Percentiles rank a stretch among this genome's conserved stretches.
Evolutionary conservation across 75 land plant species (phyloP).

Genomic region (Cunninghamia lanceolata): DNA sequence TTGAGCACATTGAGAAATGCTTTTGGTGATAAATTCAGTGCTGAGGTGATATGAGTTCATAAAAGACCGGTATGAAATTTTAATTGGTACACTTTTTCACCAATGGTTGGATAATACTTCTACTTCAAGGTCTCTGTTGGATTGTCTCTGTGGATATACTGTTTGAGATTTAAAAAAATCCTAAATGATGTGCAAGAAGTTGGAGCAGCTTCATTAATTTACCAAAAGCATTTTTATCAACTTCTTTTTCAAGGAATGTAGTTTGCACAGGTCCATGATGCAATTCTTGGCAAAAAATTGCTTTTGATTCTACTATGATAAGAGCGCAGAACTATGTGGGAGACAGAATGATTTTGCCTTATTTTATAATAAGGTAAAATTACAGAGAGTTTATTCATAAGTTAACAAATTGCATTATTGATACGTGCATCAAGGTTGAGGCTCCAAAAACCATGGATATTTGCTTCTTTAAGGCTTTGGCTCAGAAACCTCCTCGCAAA

Average conservation of each 20-base stretch:
- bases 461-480: too few species aligned
- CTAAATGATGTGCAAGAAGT: not conserved
- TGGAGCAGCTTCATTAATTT: not conserved
- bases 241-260: not conserved
- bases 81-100: slow-evolving; percentile 14
- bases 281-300: not conserved
- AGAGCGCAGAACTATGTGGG: too few species aligned
- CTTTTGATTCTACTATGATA: not conserved
- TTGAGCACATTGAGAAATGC: slow-evolving; percentile 32
- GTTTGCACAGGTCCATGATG: not conserved
- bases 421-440: too few species aligned
- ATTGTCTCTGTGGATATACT: not conserved
- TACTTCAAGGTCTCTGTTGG: slow-evolving; percentile 19
- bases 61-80: slow-evolving; percentile 1
- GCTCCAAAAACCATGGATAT: too few species aligned
- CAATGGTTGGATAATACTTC: slow-evolving; percentile 22
- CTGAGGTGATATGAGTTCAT: not conserved
- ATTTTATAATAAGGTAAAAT: too few species aligned
- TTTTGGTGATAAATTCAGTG: slow-evolving; percentile 16
- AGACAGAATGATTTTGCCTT: too few species aligned
- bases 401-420: too few species aligned
- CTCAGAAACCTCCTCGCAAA: too few species aligned
- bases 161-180: not conserved
- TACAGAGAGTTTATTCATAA: too few species aligned
- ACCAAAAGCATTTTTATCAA: not conserved